phyloP scores from a whole-genome alignment of 176 grass and related monocot species.

The Triticum urartu region DNA sequence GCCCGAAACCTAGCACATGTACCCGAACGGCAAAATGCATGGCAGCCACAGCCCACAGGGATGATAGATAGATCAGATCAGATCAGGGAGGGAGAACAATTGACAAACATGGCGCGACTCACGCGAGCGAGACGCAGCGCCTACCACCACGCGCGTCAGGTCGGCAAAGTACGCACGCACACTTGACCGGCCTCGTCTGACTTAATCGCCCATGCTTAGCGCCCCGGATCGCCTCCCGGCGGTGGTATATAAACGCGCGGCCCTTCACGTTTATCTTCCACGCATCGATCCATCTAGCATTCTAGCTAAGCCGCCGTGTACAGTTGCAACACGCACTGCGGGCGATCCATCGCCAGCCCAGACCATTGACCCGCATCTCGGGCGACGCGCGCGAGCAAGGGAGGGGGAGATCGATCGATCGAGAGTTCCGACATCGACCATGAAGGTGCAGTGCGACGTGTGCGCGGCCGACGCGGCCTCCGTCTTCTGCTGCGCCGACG shows the following conservation, averaged over 20 bases:
- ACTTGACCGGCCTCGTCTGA: slow-evolving; percentile 4
- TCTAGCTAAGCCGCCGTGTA: background rate
- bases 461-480: slow-evolving; percentile 64
- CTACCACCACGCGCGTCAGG: slow-evolving; percentile 25
- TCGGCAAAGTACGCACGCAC: slow-evolving; percentile 25
- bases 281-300: background rate
- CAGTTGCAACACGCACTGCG: background rate
- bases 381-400: background rate
- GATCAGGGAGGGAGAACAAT: no score
- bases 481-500: slow-evolving; percentile 91
- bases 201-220: slow-evolving; percentile 31
- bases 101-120: background rate
- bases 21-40: background rate
- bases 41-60: background rate
- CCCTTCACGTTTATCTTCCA: slow-evolving; percentile 15
- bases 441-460: slow-evolving; percentile 92
- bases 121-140: slow-evolving; percentile 22
- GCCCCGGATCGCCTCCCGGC: slow-evolving; percentile 15
- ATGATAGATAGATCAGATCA: background rate
- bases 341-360: background rate
- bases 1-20: background rate
- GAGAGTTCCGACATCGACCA: background rate
- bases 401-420: background rate
- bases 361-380: slow-evolving; percentile 33
- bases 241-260: slow-evolving; percentile 30